Base-by-base conservation (phyloP, 352 stramenopile genomes). In the Globisporangium spiculum region DNA sequence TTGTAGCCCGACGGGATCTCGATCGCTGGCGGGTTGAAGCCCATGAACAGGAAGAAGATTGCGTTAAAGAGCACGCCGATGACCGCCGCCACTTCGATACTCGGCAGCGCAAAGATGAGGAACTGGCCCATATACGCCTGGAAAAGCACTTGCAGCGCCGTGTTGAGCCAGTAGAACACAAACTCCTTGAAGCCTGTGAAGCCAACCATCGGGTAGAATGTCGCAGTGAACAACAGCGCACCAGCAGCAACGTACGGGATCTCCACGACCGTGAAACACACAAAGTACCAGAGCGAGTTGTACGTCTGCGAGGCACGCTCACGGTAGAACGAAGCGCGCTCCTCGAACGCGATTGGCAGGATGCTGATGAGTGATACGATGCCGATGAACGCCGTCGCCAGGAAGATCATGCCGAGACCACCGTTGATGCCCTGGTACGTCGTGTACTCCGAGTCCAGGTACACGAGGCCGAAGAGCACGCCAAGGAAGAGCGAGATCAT, bases 291-390 rank as follows among this genome's bases (percentile, higher is more conserved):
- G 16, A 76, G 52, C 41, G 82, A 65, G 22, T 77, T 74, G 65
- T 98, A 98, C 75, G 94, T 97, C 60, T 86, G 66, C 1, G 87
- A 81, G n/a, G 84, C 78, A 36, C 92, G 87, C 68, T 98, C 91
- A 3, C 89, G 75, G 77, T 98, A 98, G 70, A 94, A 98, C 50
- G 91, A 85, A 38, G 88, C 87, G 50, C 93, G 83, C 60, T 98
- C 89, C 54, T 85, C 77, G 62, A 88, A 79, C 53, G 95, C 78
- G 12, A 96, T 71, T 10, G 88, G 78, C 3, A 97, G 56, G 20
- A 90, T 78, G 4, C 72, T 88, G 56, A 91, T 77, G 60, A 97
- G 80, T 34, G 78, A 82, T 20, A 92, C 86, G 55, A 95, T 78
- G 61, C 78, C 74, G 52, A 90, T 78, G 66, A 97, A 97, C 30